Conservation (phyloP, 331 rosid species). For the Rosa hybrid region DNA sequence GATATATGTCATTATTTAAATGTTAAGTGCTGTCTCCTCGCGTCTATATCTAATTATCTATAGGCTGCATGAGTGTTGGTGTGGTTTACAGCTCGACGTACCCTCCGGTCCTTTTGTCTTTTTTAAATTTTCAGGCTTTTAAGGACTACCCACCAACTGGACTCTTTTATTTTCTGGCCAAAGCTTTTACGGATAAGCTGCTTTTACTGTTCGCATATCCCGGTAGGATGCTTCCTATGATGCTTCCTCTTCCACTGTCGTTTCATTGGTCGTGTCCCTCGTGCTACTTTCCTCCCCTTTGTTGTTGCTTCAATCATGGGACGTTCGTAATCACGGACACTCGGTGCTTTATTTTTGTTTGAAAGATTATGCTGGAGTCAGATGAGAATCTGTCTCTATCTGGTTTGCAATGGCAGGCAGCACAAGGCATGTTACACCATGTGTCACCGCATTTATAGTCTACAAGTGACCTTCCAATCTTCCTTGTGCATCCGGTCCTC, state of each 20-base stretch:
- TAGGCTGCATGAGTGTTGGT: background rate
- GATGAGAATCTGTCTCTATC: background rate
- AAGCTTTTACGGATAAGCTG: background rate
- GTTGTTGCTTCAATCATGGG: background rate
- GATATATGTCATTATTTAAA: background rate
- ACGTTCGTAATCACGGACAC: slow-evolving; percentile 4
- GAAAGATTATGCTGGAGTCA: background rate
- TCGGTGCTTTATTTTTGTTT: background rate
- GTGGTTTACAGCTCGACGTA: background rate
- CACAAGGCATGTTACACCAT: background rate
- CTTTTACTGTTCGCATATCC: background rate
- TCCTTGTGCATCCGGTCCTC: background rate
- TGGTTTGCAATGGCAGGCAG: background rate
- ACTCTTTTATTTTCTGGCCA: background rate
- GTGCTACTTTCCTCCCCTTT: background rate
- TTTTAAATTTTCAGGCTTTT: background rate
- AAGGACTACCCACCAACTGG: background rate
- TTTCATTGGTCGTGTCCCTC: background rate
- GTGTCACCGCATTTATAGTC: background rate
- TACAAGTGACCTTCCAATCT: background rate
- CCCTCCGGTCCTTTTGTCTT: background rate
- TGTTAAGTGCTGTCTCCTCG: background rate
- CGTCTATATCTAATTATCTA: background rate
- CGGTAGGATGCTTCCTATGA: background rate
- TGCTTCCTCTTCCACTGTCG: background rate